Percentiles rank a stretch among this genome's conserved stretches.
Evolutionary conservation across 805 yeast species (phyloP).

Genomic region (Teunomyces pallodes): DNA sequence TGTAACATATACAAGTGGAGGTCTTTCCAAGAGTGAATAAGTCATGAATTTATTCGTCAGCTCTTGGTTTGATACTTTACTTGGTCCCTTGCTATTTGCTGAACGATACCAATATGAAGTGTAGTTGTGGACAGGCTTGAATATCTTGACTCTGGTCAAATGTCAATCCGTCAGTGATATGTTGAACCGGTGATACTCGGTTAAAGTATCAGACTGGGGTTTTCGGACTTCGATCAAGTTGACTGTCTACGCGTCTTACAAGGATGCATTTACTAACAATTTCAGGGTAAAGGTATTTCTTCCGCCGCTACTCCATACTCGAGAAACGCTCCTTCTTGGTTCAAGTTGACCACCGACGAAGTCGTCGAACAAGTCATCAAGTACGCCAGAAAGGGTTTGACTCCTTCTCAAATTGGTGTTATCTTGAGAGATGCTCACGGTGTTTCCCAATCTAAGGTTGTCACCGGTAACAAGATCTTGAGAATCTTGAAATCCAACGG

Average conservation of each 20-base stretch:
- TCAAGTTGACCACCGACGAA: slow-evolving; percentile 92
- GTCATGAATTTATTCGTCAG: slow-evolving; percentile 11
- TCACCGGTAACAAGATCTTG: slow-evolving; percentile 98
- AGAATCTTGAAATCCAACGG: slow-evolving; percentile 99
- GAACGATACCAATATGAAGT: slow-evolving; percentile 44
- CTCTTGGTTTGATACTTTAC: slow-evolving; percentile 25
- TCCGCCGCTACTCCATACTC: slow-evolving; percentile 99
- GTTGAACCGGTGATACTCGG: no score
- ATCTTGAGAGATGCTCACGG: slow-evolving; percentile 99
- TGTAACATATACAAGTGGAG: slow-evolving; percentile 6
- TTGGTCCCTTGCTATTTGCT: slow-evolving; percentile 23
- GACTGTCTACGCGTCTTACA: not conserved
- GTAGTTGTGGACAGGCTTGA: not conserved
- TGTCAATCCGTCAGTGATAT: not conserved
- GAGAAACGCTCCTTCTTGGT: slow-evolving; percentile 98
- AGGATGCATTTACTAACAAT: slow-evolving; percentile 39
- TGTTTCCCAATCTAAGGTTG: slow-evolving; percentile 94
- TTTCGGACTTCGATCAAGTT: no score
- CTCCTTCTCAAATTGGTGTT: slow-evolving; percentile 99
- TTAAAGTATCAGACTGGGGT: no score
- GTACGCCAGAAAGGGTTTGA: slow-evolving; percentile 99
- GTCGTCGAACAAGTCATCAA: slow-evolving; percentile 98
- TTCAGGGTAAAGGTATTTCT: slow-evolving; percentile 98
- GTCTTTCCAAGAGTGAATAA: slow-evolving; percentile 16
- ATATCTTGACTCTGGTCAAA: not conserved